Percentiles rank a stretch among this genome's conserved stretches.
These are phyloP conservation scores for Phytophthora gonapodyides DNA, from an alignment of 352 stramenopile genomes.

Conservation along the genomic window DNA sequence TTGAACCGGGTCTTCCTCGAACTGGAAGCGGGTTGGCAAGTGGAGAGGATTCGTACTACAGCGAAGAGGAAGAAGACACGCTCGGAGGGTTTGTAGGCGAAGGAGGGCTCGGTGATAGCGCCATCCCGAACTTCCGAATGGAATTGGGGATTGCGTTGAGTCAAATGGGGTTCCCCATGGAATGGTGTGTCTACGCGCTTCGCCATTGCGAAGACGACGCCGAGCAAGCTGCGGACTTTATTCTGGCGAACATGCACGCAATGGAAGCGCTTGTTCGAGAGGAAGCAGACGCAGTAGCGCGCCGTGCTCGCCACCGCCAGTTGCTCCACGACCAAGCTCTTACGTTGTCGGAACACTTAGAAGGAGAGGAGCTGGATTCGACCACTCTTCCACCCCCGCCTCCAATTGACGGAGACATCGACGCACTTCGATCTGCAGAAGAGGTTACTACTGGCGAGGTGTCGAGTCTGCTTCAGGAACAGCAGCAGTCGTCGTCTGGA, in stretches of 20 bases:
- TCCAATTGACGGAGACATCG: constrained; percentile 26
- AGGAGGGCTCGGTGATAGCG: constrained; percentile 24
- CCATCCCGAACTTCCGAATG: constrained; percentile 86
- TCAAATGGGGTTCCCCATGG: constrained; percentile 89
- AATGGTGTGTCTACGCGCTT: constrained; percentile 87
- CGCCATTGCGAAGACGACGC: constrained; percentile 85
- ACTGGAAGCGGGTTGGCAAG: constrained; percentile 38
- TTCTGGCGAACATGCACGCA: constrained; percentile 83
- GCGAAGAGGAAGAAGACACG: constrained; percentile 76
- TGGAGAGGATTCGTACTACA: constrained; percentile 82
- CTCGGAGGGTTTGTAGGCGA: constrained; percentile 42
- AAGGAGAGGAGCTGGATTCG: constrained; percentile 14
- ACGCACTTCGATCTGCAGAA: constrained; percentile 59
- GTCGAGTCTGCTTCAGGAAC: constrained; percentile 34
- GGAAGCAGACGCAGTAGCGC: constrained; percentile 59
- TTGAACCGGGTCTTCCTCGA: constrained; percentile 33
- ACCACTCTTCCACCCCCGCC: constrained; percentile 25
- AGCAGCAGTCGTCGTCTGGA: constrained; percentile 27
- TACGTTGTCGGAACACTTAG: constrained; percentile 24
- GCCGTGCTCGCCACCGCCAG: constrained; percentile 56
- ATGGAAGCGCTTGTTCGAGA: constrained; percentile 83
- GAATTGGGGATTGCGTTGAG: constrained; percentile 77
- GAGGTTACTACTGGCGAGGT: constrained; percentile 42
- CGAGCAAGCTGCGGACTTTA: constrained; percentile 81
- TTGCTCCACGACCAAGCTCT: constrained; percentile 40